Evolutionary conservation across 2,329 filamentous ascomycete species (phyloP), one percentile per base, ranked within the genome.

Genomic region (Nannizziopsis barbatae): DNA sequence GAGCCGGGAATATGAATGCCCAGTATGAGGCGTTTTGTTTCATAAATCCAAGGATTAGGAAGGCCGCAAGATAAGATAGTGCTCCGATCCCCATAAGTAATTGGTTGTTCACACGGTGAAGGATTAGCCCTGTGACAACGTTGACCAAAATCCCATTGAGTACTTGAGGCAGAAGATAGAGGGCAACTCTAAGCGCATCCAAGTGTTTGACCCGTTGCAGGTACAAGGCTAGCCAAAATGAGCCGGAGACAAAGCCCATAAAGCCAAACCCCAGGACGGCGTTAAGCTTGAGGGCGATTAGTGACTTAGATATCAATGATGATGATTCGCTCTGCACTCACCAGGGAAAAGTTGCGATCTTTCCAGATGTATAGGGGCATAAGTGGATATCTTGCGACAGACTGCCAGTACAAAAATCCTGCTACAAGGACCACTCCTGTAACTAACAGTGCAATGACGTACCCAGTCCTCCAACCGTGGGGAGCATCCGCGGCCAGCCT

Each of bases 101-200:
- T 50, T 75, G 81, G 59, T 84, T 84, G 57, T 76, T 80, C 42
- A 85, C 70, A 40, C 69, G 71, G 58, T 84, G 79, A 42, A 84
- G 66, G 41, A 84, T 65, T 30, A 76, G 64, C 2, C 76, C 80
- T 0, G 77, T 80, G 39, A 84, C 61, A 31, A 81, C 57, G 55
- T 84, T 85, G 60, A 80, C 80, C 1, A 77, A 50, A 2, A 85
- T 65, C 0, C 81, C 81, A 15, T 73, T 73, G 40, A 84, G 69
- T 1, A 77, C 77, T 70, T 82, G 80, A 0, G 82, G 82, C 1
- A 86, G 70, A 41, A 86, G 65, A 50, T 77, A 75, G 3, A 81
- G 72, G 0, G 80, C 80, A 2, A 81, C 76, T 50, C 68, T 69
- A 1, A 85, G 66, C 0, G 81, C 71, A 0, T 72, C 71, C 49